A percentile compares a stretch with the other conserved stretches of the same genome.
Conservation (phyloP, 2,329 filamentous ascomycete species). For the Botrytis elliptica region DNA sequence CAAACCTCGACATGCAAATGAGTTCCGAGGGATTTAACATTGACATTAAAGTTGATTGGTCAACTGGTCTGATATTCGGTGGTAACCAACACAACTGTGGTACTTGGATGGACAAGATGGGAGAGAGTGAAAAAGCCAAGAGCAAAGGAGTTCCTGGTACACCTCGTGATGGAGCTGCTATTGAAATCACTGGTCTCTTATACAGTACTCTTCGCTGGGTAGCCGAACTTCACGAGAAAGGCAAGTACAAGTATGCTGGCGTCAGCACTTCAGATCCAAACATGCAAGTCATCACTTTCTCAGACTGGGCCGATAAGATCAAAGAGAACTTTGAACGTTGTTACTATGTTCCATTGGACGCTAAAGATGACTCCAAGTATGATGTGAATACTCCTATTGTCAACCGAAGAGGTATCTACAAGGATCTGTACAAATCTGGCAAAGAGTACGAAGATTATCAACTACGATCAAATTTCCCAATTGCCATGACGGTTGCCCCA, state of each 20-base stretch:
- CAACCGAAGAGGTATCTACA: conserved; percentile 95
- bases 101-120: conserved; percentile 99
- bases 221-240: conserved; percentile 61
- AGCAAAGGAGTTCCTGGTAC: conserved; percentile 94
- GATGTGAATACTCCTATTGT: conserved; percentile 77
- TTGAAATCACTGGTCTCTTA: conserved; percentile 90
- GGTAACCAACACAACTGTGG: conserved; percentile 94
- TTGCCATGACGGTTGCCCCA: conserved; percentile 92
- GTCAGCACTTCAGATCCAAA: conserved; percentile 62
- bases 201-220: conserved; percentile 91
- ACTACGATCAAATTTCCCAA: conserved; percentile 87
- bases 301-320: conserved; percentile 76
- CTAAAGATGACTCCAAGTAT: conserved; percentile 70
- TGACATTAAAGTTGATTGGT: conserved; percentile 87
- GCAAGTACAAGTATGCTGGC: conserved; percentile 69
- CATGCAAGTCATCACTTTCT: conserved; percentile 61
- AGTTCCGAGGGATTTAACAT: conserved; percentile 88
- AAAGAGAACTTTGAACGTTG: conserved; percentile 86
- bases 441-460: conserved; percentile 99
- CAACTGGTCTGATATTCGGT: conserved; percentile 85
- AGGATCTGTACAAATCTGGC: conserved; percentile 89
- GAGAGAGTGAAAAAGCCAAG: conserved; percentile 86
- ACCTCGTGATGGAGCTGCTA: conserved; percentile 90
- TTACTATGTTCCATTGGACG: conserved; percentile 76
- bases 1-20: conserved; percentile 89